phyloP scores from a whole-genome alignment of 106 monocot species.

The Cymbidium sinense region DNA sequence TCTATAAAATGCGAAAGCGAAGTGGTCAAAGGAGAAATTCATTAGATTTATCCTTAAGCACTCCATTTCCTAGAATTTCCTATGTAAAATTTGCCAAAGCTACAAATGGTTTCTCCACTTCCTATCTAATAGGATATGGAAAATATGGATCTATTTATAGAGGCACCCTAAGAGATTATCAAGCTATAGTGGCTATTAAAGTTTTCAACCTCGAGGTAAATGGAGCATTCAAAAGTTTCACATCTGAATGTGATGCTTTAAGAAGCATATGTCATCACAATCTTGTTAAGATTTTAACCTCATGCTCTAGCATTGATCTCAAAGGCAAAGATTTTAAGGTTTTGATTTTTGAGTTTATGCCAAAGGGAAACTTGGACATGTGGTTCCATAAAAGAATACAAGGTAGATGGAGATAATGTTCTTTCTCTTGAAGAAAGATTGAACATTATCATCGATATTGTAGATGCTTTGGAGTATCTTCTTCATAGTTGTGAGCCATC shows the following conservation, averaged over 20 bases:
- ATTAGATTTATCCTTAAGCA: too few relatives aligned
- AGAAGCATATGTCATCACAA: background rate
- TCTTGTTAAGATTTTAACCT: background rate
- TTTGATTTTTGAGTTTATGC: background rate
- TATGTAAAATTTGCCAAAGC: too few relatives aligned
- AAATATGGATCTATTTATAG: slow-evolving; percentile 3
- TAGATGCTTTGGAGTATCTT: background rate
- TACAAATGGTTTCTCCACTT: background rate
- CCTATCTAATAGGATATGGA: slow-evolving; percentile 1
- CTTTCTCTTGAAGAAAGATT: background rate
- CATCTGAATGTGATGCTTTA: slow-evolving; percentile 4
- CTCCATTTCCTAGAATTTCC: too few relatives aligned
- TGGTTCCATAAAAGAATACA: too few relatives aligned
- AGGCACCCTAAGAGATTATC: background rate
- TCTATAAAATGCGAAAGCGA: too few relatives aligned
- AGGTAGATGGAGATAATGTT: too few relatives aligned
- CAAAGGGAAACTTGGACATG: too few relatives aligned
- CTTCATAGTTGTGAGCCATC: too few relatives aligned
- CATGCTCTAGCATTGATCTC: slow-evolving; percentile 2
- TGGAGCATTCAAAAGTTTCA: slow-evolving; percentile 9
- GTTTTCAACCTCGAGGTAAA: background rate
- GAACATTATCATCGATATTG: slow-evolving; percentile 11
- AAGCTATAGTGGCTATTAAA: slow-evolving; percentile 6
- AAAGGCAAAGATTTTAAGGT: slow-evolving; percentile 6
- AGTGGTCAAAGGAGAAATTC: too few relatives aligned